Base-by-base conservation (phyloP, 2,329 filamentous ascomycete species). In the Hypoxylon sp. region DNA sequence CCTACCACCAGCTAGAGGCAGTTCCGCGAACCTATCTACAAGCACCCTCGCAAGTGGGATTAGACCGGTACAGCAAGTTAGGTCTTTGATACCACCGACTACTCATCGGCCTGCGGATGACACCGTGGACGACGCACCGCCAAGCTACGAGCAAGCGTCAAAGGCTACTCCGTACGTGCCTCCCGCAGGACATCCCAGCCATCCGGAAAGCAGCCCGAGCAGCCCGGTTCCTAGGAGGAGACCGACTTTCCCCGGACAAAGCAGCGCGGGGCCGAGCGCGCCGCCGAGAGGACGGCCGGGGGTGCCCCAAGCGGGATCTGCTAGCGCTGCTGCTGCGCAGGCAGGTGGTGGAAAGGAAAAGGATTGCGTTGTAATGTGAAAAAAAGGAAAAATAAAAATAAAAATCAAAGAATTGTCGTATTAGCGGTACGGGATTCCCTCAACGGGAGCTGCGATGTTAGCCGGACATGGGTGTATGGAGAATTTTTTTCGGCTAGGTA, bases 101-200 rank as follows among this genome's bases (percentile, higher is more conserved):
- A 79, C 76, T 1, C 75, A 79, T 28, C 69, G 77, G 37, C 73
- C 77, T 34, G 70, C 75, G 0, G 81, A 82, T 4, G 77, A 78
- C 6, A 77, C 72, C 4, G 73, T 75, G 2, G 84, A 85, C 2
- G 84, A 86, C 28, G 84, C 84, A 5, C 85, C 85, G 43, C 85
- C 85, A 1, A 82, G 83, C 10, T 87, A 87, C 68, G 85, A 87
- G 73, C 83, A 87, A 72, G 84, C 85, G 3, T 80, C 84, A 17
- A 81, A 82, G 57, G 79, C 82, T 53, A 75, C 78, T 7, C 80
- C 82, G 2, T 87, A 86, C 64, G 76, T 81, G 8, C 85, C 85
- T 20, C 84, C 84, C 0, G 71, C 78, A 3, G 84, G 84, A 17
- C 81, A 86, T 52, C 84, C 83, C 0, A 82, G 74, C 41, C 83